These are phyloP conservation scores for Cynara cardunculus DNA, from an alignment of 129 eudicot genomes.

Conservation along the genomic window DNA sequence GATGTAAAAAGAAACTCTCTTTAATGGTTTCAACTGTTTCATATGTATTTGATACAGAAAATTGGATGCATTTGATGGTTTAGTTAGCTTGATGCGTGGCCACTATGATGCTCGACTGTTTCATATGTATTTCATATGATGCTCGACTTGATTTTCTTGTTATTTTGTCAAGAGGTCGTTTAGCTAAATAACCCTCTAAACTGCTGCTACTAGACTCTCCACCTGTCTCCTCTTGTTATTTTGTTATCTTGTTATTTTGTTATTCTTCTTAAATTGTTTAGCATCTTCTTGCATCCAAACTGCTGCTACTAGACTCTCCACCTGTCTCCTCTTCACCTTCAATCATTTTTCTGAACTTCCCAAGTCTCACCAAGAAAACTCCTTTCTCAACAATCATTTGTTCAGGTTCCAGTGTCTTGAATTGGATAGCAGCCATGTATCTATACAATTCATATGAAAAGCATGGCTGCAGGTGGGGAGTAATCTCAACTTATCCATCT, in stretches of 20 bases:
- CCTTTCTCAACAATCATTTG: conserved; percentile 26
- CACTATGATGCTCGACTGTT: no score
- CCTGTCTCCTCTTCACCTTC: conserved; percentile 18
- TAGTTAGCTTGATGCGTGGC: no score
- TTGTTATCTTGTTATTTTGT: no score
- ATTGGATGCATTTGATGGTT: no score
- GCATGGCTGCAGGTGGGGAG: conserved; percentile 59
- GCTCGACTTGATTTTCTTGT: no score
- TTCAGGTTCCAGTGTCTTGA: conserved; percentile 26
- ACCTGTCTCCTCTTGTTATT: conserved; percentile 5
- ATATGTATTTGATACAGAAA: no score
- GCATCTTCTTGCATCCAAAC: conserved; percentile 88
- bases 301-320: conserved; percentile 63
- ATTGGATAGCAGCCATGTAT: conserved; percentile 60
- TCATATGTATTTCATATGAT: no score
- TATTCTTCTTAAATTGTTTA: no score
- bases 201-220: conserved; percentile 69
- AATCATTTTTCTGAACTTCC: conserved; percentile 42
- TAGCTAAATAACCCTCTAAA: no score
- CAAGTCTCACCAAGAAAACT: conserved; percentile 50
- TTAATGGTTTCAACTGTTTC: no score
- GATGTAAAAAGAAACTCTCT: no score
- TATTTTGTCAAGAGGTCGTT: no score
- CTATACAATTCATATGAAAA: conserved; percentile 52
- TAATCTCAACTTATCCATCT: conserved; percentile 36